These are phyloP conservation scores for Metschnikowia matae DNA, from an alignment of 805 yeast species.

Conservation along the genomic window DNA sequence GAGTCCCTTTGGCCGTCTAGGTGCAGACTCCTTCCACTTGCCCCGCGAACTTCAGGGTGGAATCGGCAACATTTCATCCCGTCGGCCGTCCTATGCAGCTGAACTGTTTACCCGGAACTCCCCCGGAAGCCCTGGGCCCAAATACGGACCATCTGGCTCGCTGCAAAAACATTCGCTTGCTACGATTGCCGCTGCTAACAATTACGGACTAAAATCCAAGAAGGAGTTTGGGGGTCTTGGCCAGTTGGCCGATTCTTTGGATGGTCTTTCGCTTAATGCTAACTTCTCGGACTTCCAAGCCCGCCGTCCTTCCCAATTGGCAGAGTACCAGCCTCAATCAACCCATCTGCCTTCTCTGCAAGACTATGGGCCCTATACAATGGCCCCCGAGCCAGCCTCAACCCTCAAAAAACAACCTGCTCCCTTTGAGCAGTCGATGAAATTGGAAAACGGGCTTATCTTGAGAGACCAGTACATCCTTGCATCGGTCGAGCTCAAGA, in stretches of 20 bases:
- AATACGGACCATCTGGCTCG: neutral
- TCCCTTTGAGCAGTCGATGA: slow-evolving; percentile 18
- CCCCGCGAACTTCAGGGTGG: slow-evolving; percentile 66
- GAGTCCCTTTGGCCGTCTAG: neutral
- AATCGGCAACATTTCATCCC: slow-evolving; percentile 53
- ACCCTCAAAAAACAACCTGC: neutral
- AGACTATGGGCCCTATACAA: neutral
- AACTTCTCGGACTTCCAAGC: slow-evolving; percentile 37
- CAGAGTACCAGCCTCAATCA: slow-evolving; percentile 15
- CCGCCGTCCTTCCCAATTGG: slow-evolving; percentile 42
- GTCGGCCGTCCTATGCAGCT: slow-evolving; percentile 75
- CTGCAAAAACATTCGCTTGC: slow-evolving; percentile 20
- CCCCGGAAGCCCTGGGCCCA: slow-evolving; percentile 1
- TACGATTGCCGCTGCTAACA: slow-evolving; percentile 28
- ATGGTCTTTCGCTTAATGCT: slow-evolving; percentile 28
- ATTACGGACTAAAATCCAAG: slow-evolving; percentile 19
- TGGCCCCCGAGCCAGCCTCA: neutral
- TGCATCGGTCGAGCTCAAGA: slow-evolving; percentile 55
- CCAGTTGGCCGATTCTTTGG: slow-evolving; percentile 29
- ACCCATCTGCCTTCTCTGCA: neutral
- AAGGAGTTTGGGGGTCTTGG: slow-evolving; percentile 14
- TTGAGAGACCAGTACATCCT: slow-evolving; percentile 53
- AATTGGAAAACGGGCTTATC: slow-evolving; percentile 60
- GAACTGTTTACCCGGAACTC: slow-evolving; percentile 48
- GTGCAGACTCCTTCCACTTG: slow-evolving; percentile 38